A percentile compares a stretch with the other conserved stretches of the same genome.
phyloP scores from a whole-genome alignment of 768 basidiomycete species.

The Harrya chromipes region DNA sequence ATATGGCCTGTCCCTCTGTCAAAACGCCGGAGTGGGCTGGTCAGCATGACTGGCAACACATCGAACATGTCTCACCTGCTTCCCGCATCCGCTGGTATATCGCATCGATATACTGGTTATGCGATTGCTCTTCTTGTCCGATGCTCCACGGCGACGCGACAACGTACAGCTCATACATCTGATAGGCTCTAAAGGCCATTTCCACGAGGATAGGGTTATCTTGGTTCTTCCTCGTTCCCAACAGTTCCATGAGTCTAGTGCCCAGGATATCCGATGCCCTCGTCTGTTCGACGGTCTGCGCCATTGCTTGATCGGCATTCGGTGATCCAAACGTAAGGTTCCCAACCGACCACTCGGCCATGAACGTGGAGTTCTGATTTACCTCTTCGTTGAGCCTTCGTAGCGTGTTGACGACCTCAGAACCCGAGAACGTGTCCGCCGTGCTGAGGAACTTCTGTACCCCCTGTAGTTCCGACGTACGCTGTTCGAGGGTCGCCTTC shows the following conservation, averaged over 20 bases:
- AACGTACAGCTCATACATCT: conserved; percentile 20
- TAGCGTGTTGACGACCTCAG: conserved; percentile 43
- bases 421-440: conserved; percentile 39
- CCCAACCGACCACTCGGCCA: conserved; percentile 45
- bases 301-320: conserved; percentile 3
- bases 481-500: conserved; percentile 32
- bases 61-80: conserved; percentile 26
- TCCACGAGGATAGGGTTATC: conserved; percentile 31
- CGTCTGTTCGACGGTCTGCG: conserved; percentile 7
- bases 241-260: conserved; percentile 14
- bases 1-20: conserved; percentile 42
- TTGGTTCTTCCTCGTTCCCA: conserved; percentile 20
- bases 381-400: conserved; percentile 44
- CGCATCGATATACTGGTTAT: conserved; percentile 14
- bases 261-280: conserved; percentile 13
- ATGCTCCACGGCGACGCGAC: conserved; percentile 22
- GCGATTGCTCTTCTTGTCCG: conserved; percentile 15
- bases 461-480: conserved; percentile 41
- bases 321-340: conserved; percentile 26
- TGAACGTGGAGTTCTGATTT: conserved; percentile 40
- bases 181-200: conserved; percentile 29
- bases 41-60: neutral
- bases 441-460: conserved; percentile 42
- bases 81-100: conserved; percentile 35
- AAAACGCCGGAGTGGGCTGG: neutral